Evolutionary conservation across 352 stramenopile species (phyloP), one percentile per base, ranked within the genome.

Genomic region (Globisporangium lucens): DNA sequence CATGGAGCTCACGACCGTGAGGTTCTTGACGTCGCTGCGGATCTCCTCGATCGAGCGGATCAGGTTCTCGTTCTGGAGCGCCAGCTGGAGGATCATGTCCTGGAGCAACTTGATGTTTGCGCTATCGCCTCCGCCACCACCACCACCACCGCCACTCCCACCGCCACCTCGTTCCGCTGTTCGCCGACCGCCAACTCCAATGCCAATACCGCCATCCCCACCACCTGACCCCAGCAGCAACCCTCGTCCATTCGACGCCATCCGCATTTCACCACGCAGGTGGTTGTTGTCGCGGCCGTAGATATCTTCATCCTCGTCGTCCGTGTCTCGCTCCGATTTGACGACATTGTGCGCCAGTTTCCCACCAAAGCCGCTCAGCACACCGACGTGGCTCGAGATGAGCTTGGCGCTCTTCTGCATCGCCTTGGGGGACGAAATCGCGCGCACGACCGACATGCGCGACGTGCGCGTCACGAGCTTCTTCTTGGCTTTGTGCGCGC

Each of bases 31-130:
- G 24, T 87, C 76, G 36, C 65, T 60, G 13, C 70, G 75, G 29
- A 89, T 29, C 12, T 86, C 75, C 5, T 82, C 81, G 4, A 89
- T 58, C 13, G 80, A 73, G n/a, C 73, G 78, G 46, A 87, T 51
- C 9, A 87, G 66, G 9, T 66, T 74, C 49, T 85, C 78, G 61
- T 87, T 89, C 65, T 87, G 78, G 8, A 87, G 69, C 22, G 80
- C 78, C 3, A 89, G 69, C 56, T 87, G 80, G 6, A 89, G 56
- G 10, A 89, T 68, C 78, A 89, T 87, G 41, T 76, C 80, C 57
- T 87, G 71, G 1, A 89, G 66, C 9, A 82, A 61, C 59, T 72
- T 85, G n/a, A 61, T 79, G 27, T 69, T 71, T 10, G 53, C 67
- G 43, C 60, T 68, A 15, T 56, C 36, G 29, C 53, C 57, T 20